phyloP scores from a whole-genome alignment of 495 filamentous ascomycete genomes.

The Penicillium canariense region DNA sequence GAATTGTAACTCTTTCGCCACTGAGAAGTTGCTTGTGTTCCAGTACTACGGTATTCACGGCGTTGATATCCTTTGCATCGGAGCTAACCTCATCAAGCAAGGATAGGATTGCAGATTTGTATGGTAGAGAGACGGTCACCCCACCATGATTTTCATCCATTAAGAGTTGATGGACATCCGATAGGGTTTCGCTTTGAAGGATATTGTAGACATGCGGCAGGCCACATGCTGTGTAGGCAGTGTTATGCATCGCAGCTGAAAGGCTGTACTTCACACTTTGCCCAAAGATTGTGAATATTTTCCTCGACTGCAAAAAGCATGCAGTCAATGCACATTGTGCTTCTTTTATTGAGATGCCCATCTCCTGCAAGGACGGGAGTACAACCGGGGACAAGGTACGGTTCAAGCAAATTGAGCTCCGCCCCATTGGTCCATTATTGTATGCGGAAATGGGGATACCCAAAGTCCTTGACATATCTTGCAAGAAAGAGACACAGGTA shows the following conservation, averaged over 20 bases:
- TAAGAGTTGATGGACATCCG: constrained; percentile 54
- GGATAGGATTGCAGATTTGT: constrained; percentile 61
- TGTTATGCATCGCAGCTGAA: constrained; percentile 56
- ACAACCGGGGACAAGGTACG: constrained; percentile 58
- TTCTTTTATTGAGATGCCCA: constrained; percentile 15
- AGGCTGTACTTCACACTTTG: constrained; percentile 22
- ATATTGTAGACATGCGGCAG: constrained; percentile 63
- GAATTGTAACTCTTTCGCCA: constrained; percentile 33
- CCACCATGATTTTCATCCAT: constrained; percentile 58
- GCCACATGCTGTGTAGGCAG: constrained; percentile 61
- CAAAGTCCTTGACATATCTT: background rate
- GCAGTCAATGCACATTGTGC: constrained; percentile 39
- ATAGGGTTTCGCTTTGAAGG: constrained; percentile 50
- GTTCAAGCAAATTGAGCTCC: constrained; percentile 57
- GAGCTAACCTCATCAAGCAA: constrained; percentile 58
- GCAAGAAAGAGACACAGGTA: constrained; percentile 6
- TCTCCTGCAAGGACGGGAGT: background rate
- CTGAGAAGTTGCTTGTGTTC: constrained; percentile 28
- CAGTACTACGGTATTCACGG: constrained; percentile 64
- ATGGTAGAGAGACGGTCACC: constrained; percentile 59
- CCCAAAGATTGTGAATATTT: constrained; percentile 28
- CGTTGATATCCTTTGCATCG: constrained; percentile 60
- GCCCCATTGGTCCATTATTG: constrained; percentile 50
- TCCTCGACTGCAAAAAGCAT: constrained; percentile 43
- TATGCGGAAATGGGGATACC: constrained; percentile 23